Conservation (phyloP, 2,329 filamentous ascomycete genomes). For the Mariannaea sp. region DNA sequence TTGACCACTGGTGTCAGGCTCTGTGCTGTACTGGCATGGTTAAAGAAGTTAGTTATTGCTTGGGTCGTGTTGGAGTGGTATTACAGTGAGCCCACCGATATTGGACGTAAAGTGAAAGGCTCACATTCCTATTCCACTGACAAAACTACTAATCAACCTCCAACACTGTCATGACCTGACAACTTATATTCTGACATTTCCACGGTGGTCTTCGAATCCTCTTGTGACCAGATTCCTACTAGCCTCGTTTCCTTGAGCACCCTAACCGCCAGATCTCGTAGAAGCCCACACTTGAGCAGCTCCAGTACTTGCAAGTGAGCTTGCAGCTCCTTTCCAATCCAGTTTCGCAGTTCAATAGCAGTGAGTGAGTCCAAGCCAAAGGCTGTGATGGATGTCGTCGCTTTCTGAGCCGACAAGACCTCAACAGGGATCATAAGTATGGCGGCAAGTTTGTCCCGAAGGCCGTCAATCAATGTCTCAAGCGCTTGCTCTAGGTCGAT, state of each 20-base stretch:
- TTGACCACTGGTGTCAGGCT: no score
- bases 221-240: constrained; percentile 10
- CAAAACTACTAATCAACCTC: no score
- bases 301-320: constrained; percentile 58
- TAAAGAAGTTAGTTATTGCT: no score
- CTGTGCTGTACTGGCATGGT: no score
- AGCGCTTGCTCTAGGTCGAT: constrained; percentile 28
- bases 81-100: no score
- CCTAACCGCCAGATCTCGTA: constrained; percentile 31
- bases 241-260: constrained; percentile 34
- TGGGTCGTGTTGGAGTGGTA: no score
- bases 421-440: constrained; percentile 39
- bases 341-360: constrained; percentile 56
- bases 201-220: no score
- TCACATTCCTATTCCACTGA: no score
- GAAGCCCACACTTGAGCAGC: constrained; percentile 55
- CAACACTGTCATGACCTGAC: no score
- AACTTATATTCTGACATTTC: no score
- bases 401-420: constrained; percentile 25
- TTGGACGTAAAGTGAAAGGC: no score
- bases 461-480: constrained; percentile 30
- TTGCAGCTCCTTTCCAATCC: constrained; percentile 52
- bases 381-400: constrained; percentile 32
- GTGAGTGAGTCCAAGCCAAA: constrained; percentile 53
- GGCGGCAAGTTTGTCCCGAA: constrained; percentile 43